Percentiles rank a stretch among this genome's conserved stretches.
Conservation (phyloP, 2,329 filamentous ascomycete genomes). For the Eurotiales sp. region DNA sequence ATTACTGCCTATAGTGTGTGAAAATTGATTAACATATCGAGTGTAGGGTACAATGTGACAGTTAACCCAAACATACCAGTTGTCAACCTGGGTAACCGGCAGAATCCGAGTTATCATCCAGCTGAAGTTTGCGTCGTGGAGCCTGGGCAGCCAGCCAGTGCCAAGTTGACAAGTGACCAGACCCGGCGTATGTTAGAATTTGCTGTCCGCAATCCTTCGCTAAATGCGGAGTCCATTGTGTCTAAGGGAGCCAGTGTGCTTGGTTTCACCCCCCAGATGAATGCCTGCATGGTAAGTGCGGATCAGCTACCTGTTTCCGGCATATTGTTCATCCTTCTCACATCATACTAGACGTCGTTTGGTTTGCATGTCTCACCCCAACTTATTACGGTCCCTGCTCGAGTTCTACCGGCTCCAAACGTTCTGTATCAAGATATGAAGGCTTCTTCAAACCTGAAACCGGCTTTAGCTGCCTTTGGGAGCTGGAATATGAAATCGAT, state of each 20-base stretch:
- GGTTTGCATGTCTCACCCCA: slow-evolving; percentile 48
- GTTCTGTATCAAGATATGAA: slow-evolving; percentile 54
- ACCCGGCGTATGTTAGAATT: slow-evolving; percentile 66
- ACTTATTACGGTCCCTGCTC: slow-evolving; percentile 69
- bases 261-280: slow-evolving; percentile 48
- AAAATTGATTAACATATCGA: neutral
- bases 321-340: slow-evolving; percentile 2
- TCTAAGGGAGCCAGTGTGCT: slow-evolving; percentile 44
- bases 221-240: slow-evolving; percentile 62
- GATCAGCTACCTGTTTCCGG: neutral
- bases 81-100: slow-evolving; percentile 58
- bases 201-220: slow-evolving; percentile 61
- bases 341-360: slow-evolving; percentile 56
- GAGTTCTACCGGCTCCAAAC: slow-evolving; percentile 60
- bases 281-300: slow-evolving; percentile 41
- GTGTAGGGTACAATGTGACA: slow-evolving; percentile 33
- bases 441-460: slow-evolving; percentile 30
- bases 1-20: too few species aligned
- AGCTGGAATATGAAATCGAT: slow-evolving; percentile 66
- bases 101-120: slow-evolving; percentile 59
- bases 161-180: slow-evolving; percentile 55
- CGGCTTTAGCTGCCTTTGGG: slow-evolving; percentile 53
- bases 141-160: slow-evolving; percentile 58
- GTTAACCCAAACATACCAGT: slow-evolving; percentile 48
- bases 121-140: slow-evolving; percentile 60